A percentile compares a stretch with the other conserved stretches of the same genome.
phyloP scores from a whole-genome alignment of 2,329 filamentous ascomycete genomes.

The Fonsecaea nubica region DNA sequence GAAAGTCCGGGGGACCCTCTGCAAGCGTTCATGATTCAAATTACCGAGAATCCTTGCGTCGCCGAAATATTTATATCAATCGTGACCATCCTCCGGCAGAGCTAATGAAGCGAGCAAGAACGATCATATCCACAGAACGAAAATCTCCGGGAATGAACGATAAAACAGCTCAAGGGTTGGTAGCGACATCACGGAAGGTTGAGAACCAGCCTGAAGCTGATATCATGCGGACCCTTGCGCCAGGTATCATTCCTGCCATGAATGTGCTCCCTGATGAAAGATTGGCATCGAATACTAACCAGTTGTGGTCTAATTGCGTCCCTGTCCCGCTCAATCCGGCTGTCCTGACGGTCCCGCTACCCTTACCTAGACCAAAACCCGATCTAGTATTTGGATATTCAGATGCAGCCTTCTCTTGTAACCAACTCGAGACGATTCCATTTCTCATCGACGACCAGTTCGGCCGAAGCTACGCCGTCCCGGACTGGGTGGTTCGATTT shows the following conservation, averaged over 20 bases:
- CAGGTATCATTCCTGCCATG: constrained; percentile 24
- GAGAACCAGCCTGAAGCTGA: constrained; percentile 13
- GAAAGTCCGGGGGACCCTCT: constrained; percentile 21
- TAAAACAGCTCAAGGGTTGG: constrained; percentile 13
- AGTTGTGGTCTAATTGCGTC: constrained; percentile 29
- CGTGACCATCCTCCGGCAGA: constrained; percentile 15
- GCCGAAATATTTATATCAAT: constrained; percentile 24
- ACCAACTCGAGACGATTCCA: constrained; percentile 25
- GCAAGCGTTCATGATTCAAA: constrained; percentile 20
- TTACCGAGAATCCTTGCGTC: constrained; percentile 18
- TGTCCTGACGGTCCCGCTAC: constrained; percentile 11
- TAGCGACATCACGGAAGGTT: neutral
- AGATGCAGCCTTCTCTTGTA: constrained; percentile 21
- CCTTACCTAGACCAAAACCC: constrained; percentile 29
- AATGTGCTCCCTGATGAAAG: constrained; percentile 15
- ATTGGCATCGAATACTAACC: constrained; percentile 18
- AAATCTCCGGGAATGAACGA: constrained; percentile 27
- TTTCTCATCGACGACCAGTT: constrained; percentile 28
- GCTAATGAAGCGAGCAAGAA: constrained; percentile 19
- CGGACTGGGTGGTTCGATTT: constrained; percentile 28
- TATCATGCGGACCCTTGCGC: constrained; percentile 18
- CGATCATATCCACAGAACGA: constrained; percentile 21
- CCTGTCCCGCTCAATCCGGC: constrained; percentile 20
- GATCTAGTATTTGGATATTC: constrained; percentile 35
- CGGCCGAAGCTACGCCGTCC: constrained; percentile 30